A percentile compares a stretch with the other conserved stretches of the same genome.
These are phyloP conservation scores for Rosa chinensis DNA, from an alignment of 306 rosid species.

Conservation along the genomic window DNA sequence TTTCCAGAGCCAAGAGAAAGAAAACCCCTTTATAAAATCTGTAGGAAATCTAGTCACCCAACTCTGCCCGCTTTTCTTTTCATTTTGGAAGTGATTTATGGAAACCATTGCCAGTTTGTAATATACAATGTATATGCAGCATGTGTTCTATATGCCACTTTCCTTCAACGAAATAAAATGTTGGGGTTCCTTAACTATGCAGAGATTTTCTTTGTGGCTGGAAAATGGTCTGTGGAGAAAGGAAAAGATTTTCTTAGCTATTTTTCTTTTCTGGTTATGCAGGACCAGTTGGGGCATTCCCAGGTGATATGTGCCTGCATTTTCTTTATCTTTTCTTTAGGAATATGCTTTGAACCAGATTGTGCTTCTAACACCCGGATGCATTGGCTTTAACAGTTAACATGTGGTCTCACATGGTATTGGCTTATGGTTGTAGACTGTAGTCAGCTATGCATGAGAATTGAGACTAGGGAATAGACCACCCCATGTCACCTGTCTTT, in stretches of 20 bases:
- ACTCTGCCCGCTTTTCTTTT: neutral
- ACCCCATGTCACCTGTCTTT: constrained; percentile 16
- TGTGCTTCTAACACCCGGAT: neutral
- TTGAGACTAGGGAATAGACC: neutral
- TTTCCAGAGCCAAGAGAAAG: neutral
- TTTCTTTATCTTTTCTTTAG: neutral
- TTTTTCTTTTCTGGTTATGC: neutral
- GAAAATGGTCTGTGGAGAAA: neutral
- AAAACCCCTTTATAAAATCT: neutral
- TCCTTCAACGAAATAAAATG: neutral
- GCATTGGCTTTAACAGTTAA: neutral
- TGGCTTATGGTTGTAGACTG: neutral
- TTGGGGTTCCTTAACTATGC: neutral
- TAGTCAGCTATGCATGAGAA: neutral
- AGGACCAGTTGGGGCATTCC: neutral
- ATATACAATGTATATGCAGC: neutral
- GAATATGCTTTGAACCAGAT: neutral
- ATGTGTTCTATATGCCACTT: neutral
- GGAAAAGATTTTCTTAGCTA: neutral
- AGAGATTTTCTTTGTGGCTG: neutral
- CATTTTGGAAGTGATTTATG: neutral
- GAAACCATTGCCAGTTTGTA: neutral
- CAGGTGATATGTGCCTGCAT: neutral
- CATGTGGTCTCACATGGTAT: constrained; percentile 16
- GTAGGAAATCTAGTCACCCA: neutral